Percentiles rank a stretch among this genome's conserved stretches.
Conservation (phyloP, 2,329 filamentous ascomycete species). For the Stagonosporopsis tanaceti region DNA sequence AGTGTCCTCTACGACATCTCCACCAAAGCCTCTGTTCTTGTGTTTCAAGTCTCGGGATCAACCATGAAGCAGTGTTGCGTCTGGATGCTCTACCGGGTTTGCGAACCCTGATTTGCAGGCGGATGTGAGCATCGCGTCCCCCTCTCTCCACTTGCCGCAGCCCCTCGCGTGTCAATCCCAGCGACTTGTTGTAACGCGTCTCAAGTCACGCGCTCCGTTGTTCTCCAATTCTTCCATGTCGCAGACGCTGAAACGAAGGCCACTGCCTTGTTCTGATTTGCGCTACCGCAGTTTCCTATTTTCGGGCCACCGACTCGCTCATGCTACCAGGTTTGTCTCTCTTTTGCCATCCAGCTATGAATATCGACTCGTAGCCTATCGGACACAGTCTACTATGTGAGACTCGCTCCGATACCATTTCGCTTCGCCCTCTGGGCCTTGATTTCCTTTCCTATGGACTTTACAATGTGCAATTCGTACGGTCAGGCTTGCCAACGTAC, state of each 20-base stretch:
- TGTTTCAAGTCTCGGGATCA: conserved; percentile 9
- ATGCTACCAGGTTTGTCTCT: conserved; percentile 6
- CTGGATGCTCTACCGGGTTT: neutral
- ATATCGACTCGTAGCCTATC: neutral
- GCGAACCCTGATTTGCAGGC: conserved; percentile 9
- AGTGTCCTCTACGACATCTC: neutral
- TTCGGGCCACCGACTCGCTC: neutral
- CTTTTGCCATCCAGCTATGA: neutral
- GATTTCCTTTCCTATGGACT: neutral
- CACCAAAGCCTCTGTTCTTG: neutral
- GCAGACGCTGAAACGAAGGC: neutral
- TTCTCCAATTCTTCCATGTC: conserved; percentile 4
- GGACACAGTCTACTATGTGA: conserved; percentile 3
- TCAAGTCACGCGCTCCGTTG: conserved; percentile 3
- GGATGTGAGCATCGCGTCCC: conserved; percentile 1
- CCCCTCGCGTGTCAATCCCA: conserved; percentile 8
- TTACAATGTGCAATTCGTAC: neutral
- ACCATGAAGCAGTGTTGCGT: conserved; percentile 2
- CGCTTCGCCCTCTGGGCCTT: neutral
- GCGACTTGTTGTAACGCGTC: conserved; percentile 5
- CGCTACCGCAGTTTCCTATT: neutral
- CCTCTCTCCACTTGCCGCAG: conserved; percentile 9
- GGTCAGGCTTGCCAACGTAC: neutral
- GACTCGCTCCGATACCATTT: neutral
- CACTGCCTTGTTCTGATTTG: neutral